Conservation (phyloP, 2,329 filamentous ascomycete genomes). For the Aphanocladium album region DNA sequence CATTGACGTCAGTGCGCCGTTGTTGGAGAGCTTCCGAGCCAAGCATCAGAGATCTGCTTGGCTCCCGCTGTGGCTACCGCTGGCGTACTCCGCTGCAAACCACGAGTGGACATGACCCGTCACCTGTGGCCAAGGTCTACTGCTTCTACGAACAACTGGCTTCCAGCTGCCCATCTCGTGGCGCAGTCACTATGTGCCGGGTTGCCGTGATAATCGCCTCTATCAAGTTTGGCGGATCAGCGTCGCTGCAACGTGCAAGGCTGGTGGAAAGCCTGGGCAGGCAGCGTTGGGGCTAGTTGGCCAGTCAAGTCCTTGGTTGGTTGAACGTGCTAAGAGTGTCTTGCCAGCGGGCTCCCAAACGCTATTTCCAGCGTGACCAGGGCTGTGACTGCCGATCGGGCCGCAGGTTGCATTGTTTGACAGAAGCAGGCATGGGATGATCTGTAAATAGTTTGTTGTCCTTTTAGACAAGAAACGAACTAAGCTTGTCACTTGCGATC, state of each 20-base stretch:
- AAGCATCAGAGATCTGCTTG: background rate
- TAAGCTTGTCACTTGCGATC: background rate
- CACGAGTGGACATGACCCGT: background rate
- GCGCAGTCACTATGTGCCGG: conserved; percentile 5
- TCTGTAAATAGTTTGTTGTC: background rate
- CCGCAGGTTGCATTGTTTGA: background rate
- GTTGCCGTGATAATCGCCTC: background rate
- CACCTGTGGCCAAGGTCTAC: background rate
- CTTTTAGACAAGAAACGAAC: no score
- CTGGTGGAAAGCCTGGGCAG: background rate
- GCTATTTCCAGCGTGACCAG: background rate
- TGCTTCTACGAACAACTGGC: background rate
- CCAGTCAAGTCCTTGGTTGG: no score
- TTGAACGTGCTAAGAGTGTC: no score
- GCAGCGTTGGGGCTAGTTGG: no score
- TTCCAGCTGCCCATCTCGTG: background rate
- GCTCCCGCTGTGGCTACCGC: background rate
- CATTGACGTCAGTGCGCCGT: background rate
- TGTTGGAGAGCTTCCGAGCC: background rate
- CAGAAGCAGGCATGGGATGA: background rate
- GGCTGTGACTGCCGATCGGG: background rate
- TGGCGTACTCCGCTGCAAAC: background rate
- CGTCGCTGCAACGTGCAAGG: no score
- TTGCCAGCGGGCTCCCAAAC: background rate
- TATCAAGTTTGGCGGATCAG: background rate